Evolutionary conservation across 2,329 filamentous ascomycete genomes (phyloP).

Genomic region (Claviceps digitariae): DNA sequence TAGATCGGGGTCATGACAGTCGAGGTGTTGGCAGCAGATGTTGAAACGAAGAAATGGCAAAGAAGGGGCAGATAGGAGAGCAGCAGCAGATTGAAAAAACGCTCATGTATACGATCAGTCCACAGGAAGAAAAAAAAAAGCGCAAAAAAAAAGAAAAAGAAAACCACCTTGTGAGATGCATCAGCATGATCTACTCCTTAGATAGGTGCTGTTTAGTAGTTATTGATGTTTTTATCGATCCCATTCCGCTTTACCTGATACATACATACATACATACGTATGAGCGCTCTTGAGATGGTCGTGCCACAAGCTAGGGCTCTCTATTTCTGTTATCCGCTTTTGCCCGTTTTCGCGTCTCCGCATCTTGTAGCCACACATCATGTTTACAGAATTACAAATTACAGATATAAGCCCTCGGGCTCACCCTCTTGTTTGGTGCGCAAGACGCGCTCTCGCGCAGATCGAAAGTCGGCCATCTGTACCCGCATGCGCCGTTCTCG

Average conservation of each 20-base stretch:
- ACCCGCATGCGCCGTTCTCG: constrained; percentile 94
- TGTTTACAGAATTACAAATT: constrained; percentile 26
- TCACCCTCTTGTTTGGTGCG: constrained; percentile 99
- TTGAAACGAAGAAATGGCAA: too few relatives aligned
- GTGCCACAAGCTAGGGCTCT: not conserved
- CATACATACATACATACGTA: not conserved
- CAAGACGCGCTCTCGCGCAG: constrained; percentile 83
- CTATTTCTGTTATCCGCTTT: not conserved
- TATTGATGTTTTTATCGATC: not conserved
- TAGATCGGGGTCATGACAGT: not conserved
- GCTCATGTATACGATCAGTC: not conserved
- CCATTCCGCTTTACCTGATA: not conserved
- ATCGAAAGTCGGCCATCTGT: constrained; percentile 95
- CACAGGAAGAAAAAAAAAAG: not conserved
- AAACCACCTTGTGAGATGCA: too few relatives aligned
- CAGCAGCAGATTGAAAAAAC: not conserved
- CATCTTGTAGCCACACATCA: not conserved
- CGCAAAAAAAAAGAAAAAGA: not conserved
- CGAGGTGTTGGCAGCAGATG: not conserved
- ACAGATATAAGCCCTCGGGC: constrained; percentile 97
- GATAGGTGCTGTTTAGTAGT: not conserved
- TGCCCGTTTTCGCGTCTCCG: not conserved
- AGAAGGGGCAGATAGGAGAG: not conserved
- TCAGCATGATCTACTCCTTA: not conserved
- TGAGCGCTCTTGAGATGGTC: not conserved